These are phyloP conservation scores for Henckelia pumila DNA, from an alignment of 257 asterid genomes.

Conservation along the genomic window DNA sequence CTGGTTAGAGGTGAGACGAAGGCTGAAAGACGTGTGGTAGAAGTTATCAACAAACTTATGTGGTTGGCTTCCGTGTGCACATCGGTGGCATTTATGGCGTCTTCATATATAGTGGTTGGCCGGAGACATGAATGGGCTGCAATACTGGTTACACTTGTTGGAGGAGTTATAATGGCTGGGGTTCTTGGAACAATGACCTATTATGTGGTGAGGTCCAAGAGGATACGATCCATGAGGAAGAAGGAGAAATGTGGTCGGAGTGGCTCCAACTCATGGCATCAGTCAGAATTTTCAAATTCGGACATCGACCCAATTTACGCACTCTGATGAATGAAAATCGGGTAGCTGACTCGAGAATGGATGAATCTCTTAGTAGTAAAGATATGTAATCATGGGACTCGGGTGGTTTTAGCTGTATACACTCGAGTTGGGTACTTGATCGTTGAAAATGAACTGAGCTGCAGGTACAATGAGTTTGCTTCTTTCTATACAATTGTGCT, in stretches of 20 bases:
- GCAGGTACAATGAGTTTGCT: background rate
- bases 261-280: constrained; percentile 52
- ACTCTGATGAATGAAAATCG: constrained; percentile 27
- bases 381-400: background rate
- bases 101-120: constrained; percentile 57
- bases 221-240: constrained; percentile 49
- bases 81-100: constrained; percentile 57
- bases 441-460: background rate
- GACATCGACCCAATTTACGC: constrained; percentile 60
- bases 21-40: constrained; percentile 51
- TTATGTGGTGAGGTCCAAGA: constrained; percentile 50
- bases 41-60: constrained; percentile 56
- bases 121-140: constrained; percentile 49
- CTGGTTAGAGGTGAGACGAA: constrained; percentile 52
- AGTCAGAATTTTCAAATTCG: constrained; percentile 51
- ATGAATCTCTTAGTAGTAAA: background rate
- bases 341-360: background rate
- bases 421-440: background rate
- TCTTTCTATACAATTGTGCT: background rate
- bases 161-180: constrained; percentile 50
- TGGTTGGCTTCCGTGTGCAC: constrained; percentile 63
- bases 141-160: constrained; percentile 37
- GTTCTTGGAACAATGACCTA: constrained; percentile 61
- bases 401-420: background rate
- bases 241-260: constrained; percentile 42